phyloP scores from a whole-genome alignment of 2,329 filamentous ascomycete species.

The Paracorniculantispora psalliotae region DNA sequence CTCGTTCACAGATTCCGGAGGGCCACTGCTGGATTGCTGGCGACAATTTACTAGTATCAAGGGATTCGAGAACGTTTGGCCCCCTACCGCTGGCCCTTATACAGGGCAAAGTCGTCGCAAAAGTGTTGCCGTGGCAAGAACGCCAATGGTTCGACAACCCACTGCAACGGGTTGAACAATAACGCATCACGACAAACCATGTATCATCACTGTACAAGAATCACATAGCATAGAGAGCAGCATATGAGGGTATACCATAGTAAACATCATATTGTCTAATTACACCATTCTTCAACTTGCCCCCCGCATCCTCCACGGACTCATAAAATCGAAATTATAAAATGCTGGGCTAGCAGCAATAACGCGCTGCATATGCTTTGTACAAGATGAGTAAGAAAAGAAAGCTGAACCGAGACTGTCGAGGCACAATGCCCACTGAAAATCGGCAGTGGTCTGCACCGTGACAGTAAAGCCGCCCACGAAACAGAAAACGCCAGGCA shows the following conservation, averaged over 20 bases:
- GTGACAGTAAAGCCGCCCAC: slow-evolving; percentile 5
- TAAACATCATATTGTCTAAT: slow-evolving; percentile 13
- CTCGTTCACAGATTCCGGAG: slow-evolving; percentile 63
- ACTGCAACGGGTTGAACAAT: slow-evolving; percentile 29
- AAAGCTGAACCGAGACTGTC: slow-evolving; percentile 14
- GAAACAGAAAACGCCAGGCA: slow-evolving; percentile 13
- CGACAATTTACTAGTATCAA: slow-evolving; percentile 78
- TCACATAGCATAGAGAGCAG: not conserved
- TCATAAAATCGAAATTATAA: slow-evolving; percentile 17
- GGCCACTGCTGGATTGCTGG: slow-evolving; percentile 91
- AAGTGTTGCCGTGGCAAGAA: slow-evolving; percentile 48
- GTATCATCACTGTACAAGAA: slow-evolving; percentile 17
- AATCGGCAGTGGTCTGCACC: not conserved
- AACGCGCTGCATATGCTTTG: slow-evolving; percentile 29
- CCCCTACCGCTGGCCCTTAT: slow-evolving; percentile 82
- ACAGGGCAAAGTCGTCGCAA: slow-evolving; percentile 72
- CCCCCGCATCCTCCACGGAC: not conserved
- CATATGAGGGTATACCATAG: not conserved
- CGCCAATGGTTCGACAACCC: slow-evolving; percentile 46
- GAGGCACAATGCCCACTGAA: slow-evolving; percentile 2
- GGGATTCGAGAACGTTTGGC: slow-evolving; percentile 83
- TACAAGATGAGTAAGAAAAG: slow-evolving; percentile 23
- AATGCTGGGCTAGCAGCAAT: slow-evolving; percentile 19
- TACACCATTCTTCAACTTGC: slow-evolving; percentile 10
- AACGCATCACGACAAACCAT: not conserved